Percentiles rank a stretch among this genome's conserved stretches.
These are phyloP conservation scores for Neophaeococcomyces mojaviensis DNA, from an alignment of 2,329 filamentous ascomycete genomes.

Conservation along the genomic window DNA sequence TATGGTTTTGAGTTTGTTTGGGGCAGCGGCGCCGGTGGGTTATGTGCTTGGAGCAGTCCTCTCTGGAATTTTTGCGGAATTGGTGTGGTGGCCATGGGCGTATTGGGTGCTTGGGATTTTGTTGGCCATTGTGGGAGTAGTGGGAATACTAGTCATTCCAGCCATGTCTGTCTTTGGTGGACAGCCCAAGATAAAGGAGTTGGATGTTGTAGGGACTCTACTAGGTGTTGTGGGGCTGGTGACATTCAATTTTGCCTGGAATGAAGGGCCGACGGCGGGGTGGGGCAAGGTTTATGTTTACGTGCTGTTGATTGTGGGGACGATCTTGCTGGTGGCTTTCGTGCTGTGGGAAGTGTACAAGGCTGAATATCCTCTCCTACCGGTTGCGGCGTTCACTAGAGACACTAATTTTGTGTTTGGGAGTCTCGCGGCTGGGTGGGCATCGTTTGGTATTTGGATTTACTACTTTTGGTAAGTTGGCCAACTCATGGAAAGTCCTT, in stretches of 20 bases:
- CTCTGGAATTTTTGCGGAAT: conserved; percentile 18
- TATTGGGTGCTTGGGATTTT: conserved; percentile 36
- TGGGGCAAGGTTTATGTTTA: conserved; percentile 49
- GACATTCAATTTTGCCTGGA: conserved; percentile 57
- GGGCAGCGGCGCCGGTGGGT: conserved; percentile 36
- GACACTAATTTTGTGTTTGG: conserved; percentile 49
- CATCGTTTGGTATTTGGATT: conserved; percentile 46
- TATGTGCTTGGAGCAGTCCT: conserved; percentile 29
- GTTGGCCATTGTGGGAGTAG: conserved; percentile 26
- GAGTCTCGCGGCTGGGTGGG: conserved; percentile 47
- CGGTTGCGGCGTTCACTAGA: conserved; percentile 37
- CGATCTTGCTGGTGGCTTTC: conserved; percentile 39
- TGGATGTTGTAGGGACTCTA: conserved; percentile 25
- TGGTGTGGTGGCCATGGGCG: conserved; percentile 40
- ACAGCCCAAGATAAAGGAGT: conserved; percentile 25
- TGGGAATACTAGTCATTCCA: conserved; percentile 32
- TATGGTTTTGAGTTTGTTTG: conserved; percentile 46
- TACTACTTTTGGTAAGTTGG: conserved; percentile 18
- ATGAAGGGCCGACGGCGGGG: conserved; percentile 50
- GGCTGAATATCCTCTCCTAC: conserved; percentile 39
- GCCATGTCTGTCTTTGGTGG: conserved; percentile 22
- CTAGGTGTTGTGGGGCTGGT: conserved; percentile 48
- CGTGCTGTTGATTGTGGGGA: conserved; percentile 38
- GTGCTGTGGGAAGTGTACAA: conserved; percentile 40
- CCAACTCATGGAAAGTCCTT: too few relatives aligned